Percentiles rank a stretch among this genome's conserved stretches.
phyloP scores from a whole-genome alignment of 441 rosid genomes.

The Pelargonium australe region DNA sequence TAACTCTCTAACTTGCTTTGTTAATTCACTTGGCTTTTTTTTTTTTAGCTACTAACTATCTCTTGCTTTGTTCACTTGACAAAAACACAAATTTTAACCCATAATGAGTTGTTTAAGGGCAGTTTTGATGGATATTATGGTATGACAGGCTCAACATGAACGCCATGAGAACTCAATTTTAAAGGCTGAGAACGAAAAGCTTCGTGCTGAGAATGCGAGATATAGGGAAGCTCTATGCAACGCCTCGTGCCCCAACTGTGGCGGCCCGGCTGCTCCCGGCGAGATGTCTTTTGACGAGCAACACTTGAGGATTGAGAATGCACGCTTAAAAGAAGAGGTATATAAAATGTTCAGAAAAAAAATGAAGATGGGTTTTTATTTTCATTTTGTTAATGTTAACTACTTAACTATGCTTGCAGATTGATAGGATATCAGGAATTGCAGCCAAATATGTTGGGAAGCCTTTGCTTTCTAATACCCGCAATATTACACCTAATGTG shows the following conservation, averaged over 20 bases:
- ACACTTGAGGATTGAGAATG: slow-evolving; percentile 79
- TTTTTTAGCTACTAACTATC: too few relatives aligned
- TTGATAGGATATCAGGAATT: slow-evolving; percentile 75
- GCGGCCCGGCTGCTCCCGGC: slow-evolving; percentile 72
- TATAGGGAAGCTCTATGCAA: too few relatives aligned
- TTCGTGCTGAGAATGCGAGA: slow-evolving; percentile 56
- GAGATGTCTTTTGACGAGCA: slow-evolving; percentile 81
- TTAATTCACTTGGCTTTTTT: too few relatives aligned
- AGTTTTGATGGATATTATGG: slow-evolving; percentile 7
- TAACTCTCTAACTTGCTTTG: too few relatives aligned
- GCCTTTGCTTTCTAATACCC: slow-evolving; percentile 63
- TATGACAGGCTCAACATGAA: slow-evolving; percentile 64
- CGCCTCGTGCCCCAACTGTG: slow-evolving; percentile 55
- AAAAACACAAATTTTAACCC: too few relatives aligned
- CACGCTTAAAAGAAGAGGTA: slow-evolving; percentile 74
- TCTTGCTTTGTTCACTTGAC: too few relatives aligned
- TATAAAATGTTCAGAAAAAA: too few relatives aligned
- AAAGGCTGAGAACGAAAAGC: slow-evolving; percentile 74
- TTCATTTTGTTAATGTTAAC: too few relatives aligned
- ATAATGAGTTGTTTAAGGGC: too few relatives aligned
- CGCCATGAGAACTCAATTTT: slow-evolving; percentile 78
- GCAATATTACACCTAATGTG: slow-evolving; percentile 43
- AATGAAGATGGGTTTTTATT: too few relatives aligned
- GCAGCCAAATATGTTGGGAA: slow-evolving; percentile 86
- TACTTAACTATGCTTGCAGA: slow-evolving; percentile 26